Conservation (phyloP, 176 grass and related monocot species). For the Puccinellia tenuiflora region DNA sequence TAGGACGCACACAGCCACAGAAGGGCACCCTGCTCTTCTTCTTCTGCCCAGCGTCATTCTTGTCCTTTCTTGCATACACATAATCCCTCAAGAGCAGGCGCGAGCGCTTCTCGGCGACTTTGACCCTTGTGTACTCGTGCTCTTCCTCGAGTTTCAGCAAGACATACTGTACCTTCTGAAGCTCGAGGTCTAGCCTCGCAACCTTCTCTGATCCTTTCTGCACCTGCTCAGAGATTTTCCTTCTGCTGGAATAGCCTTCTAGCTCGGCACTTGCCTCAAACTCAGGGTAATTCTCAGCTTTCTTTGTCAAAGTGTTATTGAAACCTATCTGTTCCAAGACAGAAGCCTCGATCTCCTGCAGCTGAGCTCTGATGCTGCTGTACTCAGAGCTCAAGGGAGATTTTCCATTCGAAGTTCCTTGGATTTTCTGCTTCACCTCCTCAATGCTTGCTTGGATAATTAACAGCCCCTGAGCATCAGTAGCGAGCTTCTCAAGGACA, state of each 20-base stretch:
- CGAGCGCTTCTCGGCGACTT: constrained; percentile 34
- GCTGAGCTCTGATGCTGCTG: constrained; percentile 44
- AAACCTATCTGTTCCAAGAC: constrained; percentile 48
- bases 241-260: constrained; percentile 45
- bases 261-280: constrained; percentile 21
- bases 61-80: constrained; percentile 47
- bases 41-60: constrained; percentile 9
- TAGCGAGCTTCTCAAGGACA: constrained; percentile 48
- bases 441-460: constrained; percentile 38
- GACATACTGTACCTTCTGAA: constrained; percentile 71
- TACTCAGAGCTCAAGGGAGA: constrained; percentile 37
- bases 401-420: constrained; percentile 37
- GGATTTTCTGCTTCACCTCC: constrained; percentile 55
- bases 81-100: constrained; percentile 68
- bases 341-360: constrained; percentile 45
- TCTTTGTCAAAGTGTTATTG: constrained; percentile 46
- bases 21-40: constrained; percentile 44
- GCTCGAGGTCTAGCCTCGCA: constrained; percentile 50
- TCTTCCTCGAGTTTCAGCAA: constrained; percentile 62
- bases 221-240: constrained; percentile 48
- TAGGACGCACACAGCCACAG: constrained; percentile 58
- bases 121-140: constrained; percentile 34
- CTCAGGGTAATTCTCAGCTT: constrained; percentile 38
- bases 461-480: constrained; percentile 50
- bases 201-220: constrained; percentile 53